phyloP scores from a whole-genome alignment of 345 rosid species.

The Eucalyptus sp. region DNA sequence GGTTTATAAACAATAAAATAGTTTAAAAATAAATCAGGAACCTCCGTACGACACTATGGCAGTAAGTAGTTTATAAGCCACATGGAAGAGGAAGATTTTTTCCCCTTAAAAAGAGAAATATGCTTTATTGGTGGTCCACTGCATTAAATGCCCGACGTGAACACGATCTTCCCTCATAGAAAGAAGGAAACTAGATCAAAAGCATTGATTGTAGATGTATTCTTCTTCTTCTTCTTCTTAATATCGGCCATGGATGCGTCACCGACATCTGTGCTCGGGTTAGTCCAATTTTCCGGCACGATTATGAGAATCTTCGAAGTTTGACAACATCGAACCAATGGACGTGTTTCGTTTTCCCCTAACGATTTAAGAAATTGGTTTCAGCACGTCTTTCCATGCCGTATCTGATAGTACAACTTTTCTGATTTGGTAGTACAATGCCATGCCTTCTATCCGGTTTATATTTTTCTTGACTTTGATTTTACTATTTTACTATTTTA shows the following conservation, averaged over 20 bases:
- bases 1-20: too few species aligned
- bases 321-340: neutral
- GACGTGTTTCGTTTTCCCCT: neutral
- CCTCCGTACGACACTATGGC: too few species aligned
- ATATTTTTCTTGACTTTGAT: neutral
- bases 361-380: neutral
- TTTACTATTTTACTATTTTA: neutral
- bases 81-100: neutral
- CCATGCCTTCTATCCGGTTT: neutral
- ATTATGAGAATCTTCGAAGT: neutral
- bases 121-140: neutral
- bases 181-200: neutral
- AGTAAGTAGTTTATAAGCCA: neutral
- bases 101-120: neutral
- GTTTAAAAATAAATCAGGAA: too few species aligned
- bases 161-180: neutral
- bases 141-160: neutral
- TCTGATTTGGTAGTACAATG: neutral
- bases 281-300: neutral
- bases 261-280: neutral
- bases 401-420: neutral
- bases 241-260: neutral
- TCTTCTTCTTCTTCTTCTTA: neutral
- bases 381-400: neutral
- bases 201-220: neutral